These are phyloP conservation scores for Leishmania lainsoni DNA, from an alignment of 208 protist genomes.

Conservation along the genomic window DNA sequence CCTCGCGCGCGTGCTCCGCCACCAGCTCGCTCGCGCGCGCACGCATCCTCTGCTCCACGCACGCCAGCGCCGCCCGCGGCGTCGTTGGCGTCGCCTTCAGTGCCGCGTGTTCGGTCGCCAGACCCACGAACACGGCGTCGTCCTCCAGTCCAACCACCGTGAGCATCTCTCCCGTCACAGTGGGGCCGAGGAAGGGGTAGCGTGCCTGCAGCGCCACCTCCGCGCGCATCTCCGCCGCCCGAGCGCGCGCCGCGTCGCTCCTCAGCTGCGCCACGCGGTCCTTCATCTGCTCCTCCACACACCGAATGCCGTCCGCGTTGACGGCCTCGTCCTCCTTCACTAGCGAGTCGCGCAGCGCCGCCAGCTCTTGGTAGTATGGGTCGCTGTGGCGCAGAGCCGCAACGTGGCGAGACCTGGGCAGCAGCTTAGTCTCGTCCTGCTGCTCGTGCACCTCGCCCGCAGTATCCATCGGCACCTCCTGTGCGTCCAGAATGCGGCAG, in stretches of 20 bases:
- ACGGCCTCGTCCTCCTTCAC: slow-evolving; percentile 32
- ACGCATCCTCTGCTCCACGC: too few species aligned
- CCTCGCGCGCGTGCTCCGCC: slow-evolving; percentile 21
- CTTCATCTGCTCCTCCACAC: slow-evolving; percentile 52
- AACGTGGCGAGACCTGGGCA: slow-evolving; percentile 17
- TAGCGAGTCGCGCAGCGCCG: slow-evolving; percentile 34
- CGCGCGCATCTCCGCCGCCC: too few species aligned
- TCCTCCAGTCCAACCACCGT: neutral
- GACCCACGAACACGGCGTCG: slow-evolving; percentile 4
- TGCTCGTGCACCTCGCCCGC: slow-evolving; percentile 25
- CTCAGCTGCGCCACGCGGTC: slow-evolving; percentile 39
- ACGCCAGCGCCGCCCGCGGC: slow-evolving; percentile 10
- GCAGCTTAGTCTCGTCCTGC: slow-evolving; percentile 23
- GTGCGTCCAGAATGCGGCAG: slow-evolving; percentile 17
- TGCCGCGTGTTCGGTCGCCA: neutral
- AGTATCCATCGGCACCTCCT: slow-evolving; percentile 15
- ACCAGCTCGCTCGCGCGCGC: slow-evolving; percentile 12
- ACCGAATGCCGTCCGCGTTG: slow-evolving; percentile 39
- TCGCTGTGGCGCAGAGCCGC: slow-evolving; percentile 29
- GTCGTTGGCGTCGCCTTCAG: slow-evolving; percentile 10
- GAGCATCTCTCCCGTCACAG: slow-evolving; percentile 20
- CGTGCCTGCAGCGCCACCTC: too few species aligned
- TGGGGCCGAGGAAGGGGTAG: too few species aligned
- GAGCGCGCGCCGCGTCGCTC: too few species aligned
- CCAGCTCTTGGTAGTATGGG: slow-evolving; percentile 58